Conservation (phyloP, 495 filamentous ascomycete genomes). For the Tricharina praecox region DNA sequence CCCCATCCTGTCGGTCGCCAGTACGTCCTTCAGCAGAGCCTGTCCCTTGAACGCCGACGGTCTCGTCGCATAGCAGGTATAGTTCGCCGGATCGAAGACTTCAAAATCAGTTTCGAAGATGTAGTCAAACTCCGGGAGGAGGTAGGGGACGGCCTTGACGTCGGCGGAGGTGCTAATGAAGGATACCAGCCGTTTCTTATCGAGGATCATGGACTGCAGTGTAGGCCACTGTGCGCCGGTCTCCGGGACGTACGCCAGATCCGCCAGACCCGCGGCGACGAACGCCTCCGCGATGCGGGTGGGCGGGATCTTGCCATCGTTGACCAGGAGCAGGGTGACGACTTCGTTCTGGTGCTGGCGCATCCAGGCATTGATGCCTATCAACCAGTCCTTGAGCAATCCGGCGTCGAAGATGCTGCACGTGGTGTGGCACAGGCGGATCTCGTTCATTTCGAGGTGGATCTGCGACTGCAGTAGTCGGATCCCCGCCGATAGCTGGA, state of each 20-base stretch:
- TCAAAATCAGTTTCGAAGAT: constrained; percentile 58
- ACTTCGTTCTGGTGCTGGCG: constrained; percentile 49
- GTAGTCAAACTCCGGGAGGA: constrained; percentile 52
- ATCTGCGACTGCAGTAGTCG: constrained; percentile 56
- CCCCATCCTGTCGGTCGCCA: constrained; percentile 31
- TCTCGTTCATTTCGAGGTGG: constrained; percentile 35
- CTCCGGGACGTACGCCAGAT: constrained; percentile 37
- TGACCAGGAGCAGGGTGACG: constrained; percentile 52
- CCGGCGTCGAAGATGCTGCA: constrained; percentile 52
- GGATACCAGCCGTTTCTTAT: constrained; percentile 42
- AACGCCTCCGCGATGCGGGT: constrained; percentile 39
- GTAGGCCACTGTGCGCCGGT: constrained; percentile 46
- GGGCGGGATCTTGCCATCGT: constrained; percentile 39
- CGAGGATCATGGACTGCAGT: constrained; percentile 41
- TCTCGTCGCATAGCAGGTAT: constrained; percentile 48
- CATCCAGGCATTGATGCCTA: constrained; percentile 44
- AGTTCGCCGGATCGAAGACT: constrained; percentile 34
- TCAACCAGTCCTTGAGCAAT: constrained; percentile 39
- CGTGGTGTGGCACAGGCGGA: constrained; percentile 49
- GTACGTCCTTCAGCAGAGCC: constrained; percentile 29
- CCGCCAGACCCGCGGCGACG: constrained; percentile 35
- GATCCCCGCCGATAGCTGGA: constrained; percentile 49
- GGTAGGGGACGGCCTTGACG: constrained; percentile 37
- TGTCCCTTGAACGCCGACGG: constrained; percentile 30
- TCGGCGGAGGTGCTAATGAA: constrained; percentile 44